Evolutionary conservation across 768 basidiomycete species (phyloP).

Genomic region (Filobasidium floriforme): DNA sequence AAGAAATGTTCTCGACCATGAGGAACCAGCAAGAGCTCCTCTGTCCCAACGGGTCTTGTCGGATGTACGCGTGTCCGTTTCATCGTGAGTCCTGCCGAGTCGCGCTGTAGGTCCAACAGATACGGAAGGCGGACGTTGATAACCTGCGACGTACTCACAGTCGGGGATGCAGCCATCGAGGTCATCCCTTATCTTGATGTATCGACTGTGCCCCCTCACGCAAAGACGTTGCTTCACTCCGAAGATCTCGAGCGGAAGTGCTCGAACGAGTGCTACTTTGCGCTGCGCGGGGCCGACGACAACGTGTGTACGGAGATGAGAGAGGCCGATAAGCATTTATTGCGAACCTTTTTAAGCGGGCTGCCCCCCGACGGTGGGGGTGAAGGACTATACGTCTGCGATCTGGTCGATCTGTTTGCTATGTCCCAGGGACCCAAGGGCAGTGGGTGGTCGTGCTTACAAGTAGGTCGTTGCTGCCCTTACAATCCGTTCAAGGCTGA

Average conservation of each 20-base stretch:
- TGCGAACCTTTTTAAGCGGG: background rate
- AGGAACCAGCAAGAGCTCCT: background rate
- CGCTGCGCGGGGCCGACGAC: too few relatives aligned
- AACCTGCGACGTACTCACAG: too few relatives aligned
- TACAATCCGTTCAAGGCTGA: background rate
- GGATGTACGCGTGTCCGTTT: background rate
- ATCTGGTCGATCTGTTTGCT: background rate
- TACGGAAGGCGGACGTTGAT: too few relatives aligned
- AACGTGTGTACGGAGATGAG: too few relatives aligned
- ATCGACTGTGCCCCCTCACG: too few relatives aligned
- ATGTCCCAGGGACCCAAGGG: background rate
- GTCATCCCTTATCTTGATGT: too few relatives aligned
- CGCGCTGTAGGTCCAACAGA: background rate
- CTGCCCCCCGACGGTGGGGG: background rate
- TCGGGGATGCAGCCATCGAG: too few relatives aligned
- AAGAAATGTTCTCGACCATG: background rate
- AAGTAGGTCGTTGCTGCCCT: background rate
- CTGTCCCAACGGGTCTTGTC: conserved; percentile 4
- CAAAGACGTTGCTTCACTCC: too few relatives aligned
- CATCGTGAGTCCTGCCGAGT: background rate
- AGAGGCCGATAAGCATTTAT: too few relatives aligned
- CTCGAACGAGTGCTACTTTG: too few relatives aligned
- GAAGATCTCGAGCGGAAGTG: too few relatives aligned
- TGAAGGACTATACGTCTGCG: background rate
- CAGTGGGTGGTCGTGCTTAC: background rate